A percentile compares a stretch with the other conserved stretches of the same genome.
Conservation (phyloP, 1,284 basidiomycete species). For the Boletus albobrunnescens region DNA sequence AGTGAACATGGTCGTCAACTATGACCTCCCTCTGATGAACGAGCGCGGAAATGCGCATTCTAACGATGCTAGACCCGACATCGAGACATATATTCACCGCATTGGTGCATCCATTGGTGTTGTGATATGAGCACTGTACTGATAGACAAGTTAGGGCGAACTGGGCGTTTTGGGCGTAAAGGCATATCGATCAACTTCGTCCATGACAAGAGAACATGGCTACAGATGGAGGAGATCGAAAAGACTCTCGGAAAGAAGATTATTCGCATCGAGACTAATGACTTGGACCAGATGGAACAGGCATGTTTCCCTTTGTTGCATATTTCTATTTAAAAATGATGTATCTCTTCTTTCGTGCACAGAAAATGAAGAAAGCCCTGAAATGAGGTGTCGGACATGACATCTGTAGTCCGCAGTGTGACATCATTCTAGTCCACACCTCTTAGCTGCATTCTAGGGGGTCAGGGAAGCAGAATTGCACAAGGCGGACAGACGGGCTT, state of each 20-base stretch:
- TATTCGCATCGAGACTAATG: conserved; percentile 75
- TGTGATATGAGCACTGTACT: not conserved
- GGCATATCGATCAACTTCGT: conserved; percentile 97
- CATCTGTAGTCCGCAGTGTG: not conserved
- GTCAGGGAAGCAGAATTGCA: too few species aligned
- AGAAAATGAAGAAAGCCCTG: conserved; percentile 77
- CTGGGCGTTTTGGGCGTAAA: conserved; percentile 92
- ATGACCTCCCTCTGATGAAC: conserved; percentile 88
- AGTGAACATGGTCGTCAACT: conserved; percentile 99
- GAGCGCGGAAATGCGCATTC: conserved; percentile 50
- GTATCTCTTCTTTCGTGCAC: conserved; percentile 1
- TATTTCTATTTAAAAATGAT: not conserved
- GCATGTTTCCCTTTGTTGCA: conserved; percentile 38
- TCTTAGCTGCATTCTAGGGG: too few species aligned
- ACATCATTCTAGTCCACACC: not conserved
- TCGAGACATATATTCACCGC: conserved; percentile 97
- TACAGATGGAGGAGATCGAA: conserved; percentile 85
- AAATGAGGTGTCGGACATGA: conserved; percentile 39
- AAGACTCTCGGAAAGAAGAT: conserved; percentile 72
- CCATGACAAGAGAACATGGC: conserved; percentile 79
- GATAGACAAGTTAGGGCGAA: conserved; percentile 63
- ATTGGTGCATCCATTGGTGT: conserved; percentile 64
- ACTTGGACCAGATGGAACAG: conserved; percentile 88
- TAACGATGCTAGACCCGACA: conserved; percentile 66
- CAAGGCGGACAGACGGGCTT: too few species aligned